Percentiles rank a stretch among this genome's conserved stretches.
Evolutionary conservation across 2,329 filamentous ascomycete genomes (phyloP).

Genomic region (Fusarium papillatum): DNA sequence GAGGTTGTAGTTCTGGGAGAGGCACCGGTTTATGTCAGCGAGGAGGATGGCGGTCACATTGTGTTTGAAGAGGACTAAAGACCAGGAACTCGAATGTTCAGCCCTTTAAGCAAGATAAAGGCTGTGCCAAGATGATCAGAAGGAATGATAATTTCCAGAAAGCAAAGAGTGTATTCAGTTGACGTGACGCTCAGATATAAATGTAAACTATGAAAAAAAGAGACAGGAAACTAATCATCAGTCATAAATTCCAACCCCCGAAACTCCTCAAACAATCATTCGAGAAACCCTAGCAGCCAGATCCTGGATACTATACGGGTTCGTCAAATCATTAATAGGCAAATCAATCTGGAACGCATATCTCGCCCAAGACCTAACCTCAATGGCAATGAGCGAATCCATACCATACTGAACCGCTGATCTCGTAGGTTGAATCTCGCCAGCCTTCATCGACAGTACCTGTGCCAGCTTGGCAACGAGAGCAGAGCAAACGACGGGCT

Average conservation of each 20-base stretch:
- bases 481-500: conserved; percentile 36
- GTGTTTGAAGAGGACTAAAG: neutral
- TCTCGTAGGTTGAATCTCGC: conserved; percentile 36
- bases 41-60: neutral
- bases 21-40: neutral
- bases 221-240: neutral
- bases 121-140: too few relatives aligned
- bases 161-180: neutral
- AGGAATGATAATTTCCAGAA: neutral
- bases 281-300: conserved; percentile 35
- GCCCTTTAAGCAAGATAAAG: neutral
- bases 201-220: neutral
- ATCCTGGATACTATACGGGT: conserved; percentile 41
- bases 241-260: neutral
- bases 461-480: conserved; percentile 40
- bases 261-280: conserved; percentile 26
- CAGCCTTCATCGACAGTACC: conserved; percentile 39
- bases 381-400: conserved; percentile 42
- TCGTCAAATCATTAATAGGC: conserved; percentile 41
- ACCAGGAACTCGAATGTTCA: neutral
- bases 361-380: conserved; percentile 42
- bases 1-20: neutral
- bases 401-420: conserved; percentile 41
- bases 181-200: neutral
- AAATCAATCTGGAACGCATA: conserved; percentile 43